Percentiles rank a stretch among this genome's conserved stretches.
Conservation (phyloP, 116 monocot species). For the Cymodocea nodosa region DNA sequence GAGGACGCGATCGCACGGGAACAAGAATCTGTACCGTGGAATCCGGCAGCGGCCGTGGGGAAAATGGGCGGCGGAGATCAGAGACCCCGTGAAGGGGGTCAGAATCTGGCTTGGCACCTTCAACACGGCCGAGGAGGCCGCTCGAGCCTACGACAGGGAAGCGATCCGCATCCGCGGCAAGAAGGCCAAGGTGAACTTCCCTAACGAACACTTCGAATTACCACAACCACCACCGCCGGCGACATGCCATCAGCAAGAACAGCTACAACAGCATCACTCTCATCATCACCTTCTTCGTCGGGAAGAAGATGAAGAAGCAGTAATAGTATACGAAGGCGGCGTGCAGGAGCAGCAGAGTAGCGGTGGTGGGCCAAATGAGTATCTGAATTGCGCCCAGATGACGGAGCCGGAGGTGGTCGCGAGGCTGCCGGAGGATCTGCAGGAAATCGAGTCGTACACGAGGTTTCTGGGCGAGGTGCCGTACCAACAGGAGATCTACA, state of each 20-base stretch:
- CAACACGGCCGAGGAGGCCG: slow-evolving; percentile 62
- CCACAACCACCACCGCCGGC: background rate
- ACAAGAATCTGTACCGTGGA: slow-evolving; percentile 67
- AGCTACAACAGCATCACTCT: background rate
- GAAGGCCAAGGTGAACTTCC: slow-evolving; percentile 90
- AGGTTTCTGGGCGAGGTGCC: slow-evolving; percentile 37
- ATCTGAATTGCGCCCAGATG: background rate
- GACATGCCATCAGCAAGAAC: background rate
- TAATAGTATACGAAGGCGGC: too few relatives aligned
- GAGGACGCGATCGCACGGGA: slow-evolving; percentile 9
- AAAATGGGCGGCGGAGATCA: slow-evolving; percentile 87
- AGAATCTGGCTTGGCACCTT: slow-evolving; percentile 85
- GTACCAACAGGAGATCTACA: slow-evolving; percentile 17
- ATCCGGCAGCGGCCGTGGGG: slow-evolving; percentile 80
- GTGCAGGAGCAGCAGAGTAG: background rate
- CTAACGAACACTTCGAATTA: slow-evolving; percentile 39
- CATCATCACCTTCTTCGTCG: background rate
- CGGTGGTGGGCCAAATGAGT: too few relatives aligned
- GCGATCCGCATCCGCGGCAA: slow-evolving; percentile 66
- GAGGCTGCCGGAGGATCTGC: slow-evolving; percentile 33
- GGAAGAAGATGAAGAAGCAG: too few relatives aligned
- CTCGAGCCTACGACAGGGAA: slow-evolving; percentile 66
- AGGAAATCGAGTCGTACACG: slow-evolving; percentile 33
- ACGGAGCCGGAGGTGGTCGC: background rate
- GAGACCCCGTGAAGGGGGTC: slow-evolving; percentile 64